Evolutionary conservation across 371 early-diverging fungal genomes (phyloP).

Genomic region (Rhizomucor pusillus): DNA sequence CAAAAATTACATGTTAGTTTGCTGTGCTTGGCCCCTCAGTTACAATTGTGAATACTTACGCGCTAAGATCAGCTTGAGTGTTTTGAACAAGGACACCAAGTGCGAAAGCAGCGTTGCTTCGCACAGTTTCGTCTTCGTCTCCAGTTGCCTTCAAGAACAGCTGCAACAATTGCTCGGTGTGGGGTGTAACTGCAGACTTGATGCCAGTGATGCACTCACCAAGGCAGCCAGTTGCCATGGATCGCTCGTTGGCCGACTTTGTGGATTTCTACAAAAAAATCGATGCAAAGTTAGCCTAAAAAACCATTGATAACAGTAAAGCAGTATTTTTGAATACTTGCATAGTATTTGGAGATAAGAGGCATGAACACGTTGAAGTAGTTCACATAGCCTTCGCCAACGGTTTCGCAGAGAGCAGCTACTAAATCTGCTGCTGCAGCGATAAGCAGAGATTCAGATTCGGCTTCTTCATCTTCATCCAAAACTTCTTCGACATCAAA

Average conservation of each 20-base stretch:
- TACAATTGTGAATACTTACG: conserved; percentile 24
- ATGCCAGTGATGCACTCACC: conserved; percentile 77
- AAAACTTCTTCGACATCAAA: conserved; percentile 63
- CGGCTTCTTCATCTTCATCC: conserved; percentile 81
- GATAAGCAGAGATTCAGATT: conserved; percentile 77
- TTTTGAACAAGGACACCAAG: conserved; percentile 72
- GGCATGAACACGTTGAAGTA: conserved; percentile 74
- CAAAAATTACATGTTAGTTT: not conserved
- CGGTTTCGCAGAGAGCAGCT: conserved; percentile 67
- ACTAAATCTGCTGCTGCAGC: conserved; percentile 80
- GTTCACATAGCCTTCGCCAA: conserved; percentile 70
- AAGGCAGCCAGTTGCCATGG: conserved; percentile 84
- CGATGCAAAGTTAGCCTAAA: too few relatives aligned
- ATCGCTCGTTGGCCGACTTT: conserved; percentile 68
- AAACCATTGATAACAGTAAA: not conserved
- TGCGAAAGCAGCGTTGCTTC: conserved; percentile 83
- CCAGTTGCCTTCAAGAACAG: conserved; percentile 67
- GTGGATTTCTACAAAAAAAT: conserved; percentile 48
- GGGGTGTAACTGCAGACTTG: conserved; percentile 65
- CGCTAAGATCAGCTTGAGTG: conserved; percentile 63
- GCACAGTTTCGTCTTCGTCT: conserved; percentile 79
- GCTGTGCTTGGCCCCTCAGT: not conserved
- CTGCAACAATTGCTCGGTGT: conserved; percentile 59
- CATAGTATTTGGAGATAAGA: conserved; percentile 67
- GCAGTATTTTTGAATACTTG: conserved; percentile 4